These are phyloP conservation scores for Debaryomyces castellii DNA, from an alignment of 805 yeast species.

Conservation along the genomic window DNA sequence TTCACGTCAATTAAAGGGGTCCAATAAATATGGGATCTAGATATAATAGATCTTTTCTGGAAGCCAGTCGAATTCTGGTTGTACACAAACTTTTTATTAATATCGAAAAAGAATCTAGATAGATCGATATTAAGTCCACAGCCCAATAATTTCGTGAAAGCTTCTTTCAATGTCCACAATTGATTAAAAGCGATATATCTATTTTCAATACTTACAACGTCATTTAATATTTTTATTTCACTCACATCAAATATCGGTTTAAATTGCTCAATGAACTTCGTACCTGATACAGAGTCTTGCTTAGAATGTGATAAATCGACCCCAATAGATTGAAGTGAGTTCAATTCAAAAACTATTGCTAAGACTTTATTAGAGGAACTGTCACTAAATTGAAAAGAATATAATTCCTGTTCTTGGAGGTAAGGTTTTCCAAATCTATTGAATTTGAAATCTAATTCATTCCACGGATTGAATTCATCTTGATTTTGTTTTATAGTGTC, in stretches of 20 bases:
- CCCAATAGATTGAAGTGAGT: slow-evolving; percentile 25
- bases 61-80: not conserved
- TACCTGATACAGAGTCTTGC: slow-evolving; percentile 23
- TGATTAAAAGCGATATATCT: slow-evolving; percentile 47
- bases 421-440: slow-evolving; percentile 60
- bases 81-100: not conserved
- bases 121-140: slow-evolving; percentile 45
- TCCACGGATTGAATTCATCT: slow-evolving; percentile 16
- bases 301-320: slow-evolving; percentile 38
- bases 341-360: slow-evolving; percentile 42
- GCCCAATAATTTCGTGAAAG: slow-evolving; percentile 67
- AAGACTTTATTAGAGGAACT: slow-evolving; percentile 57
- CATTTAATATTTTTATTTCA: slow-evolving; percentile 34
- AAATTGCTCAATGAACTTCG: slow-evolving; percentile 34
- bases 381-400: slow-evolving; percentile 49
- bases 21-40: slow-evolving; percentile 8
- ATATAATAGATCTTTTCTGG: not conserved
- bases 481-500: slow-evolving; percentile 9
- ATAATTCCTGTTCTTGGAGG: slow-evolving; percentile 17
- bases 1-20: slow-evolving; percentile 6
- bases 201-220: slow-evolving; percentile 7
- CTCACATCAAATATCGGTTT: slow-evolving; percentile 37
- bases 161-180: slow-evolving; percentile 80
- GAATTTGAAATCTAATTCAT: slow-evolving; percentile 22
- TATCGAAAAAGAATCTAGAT: slow-evolving; percentile 14